Percentiles rank a stretch among this genome's conserved stretches.
Conservation (phyloP, 148 eudicot species). For the Arbutus unedo region DNA sequence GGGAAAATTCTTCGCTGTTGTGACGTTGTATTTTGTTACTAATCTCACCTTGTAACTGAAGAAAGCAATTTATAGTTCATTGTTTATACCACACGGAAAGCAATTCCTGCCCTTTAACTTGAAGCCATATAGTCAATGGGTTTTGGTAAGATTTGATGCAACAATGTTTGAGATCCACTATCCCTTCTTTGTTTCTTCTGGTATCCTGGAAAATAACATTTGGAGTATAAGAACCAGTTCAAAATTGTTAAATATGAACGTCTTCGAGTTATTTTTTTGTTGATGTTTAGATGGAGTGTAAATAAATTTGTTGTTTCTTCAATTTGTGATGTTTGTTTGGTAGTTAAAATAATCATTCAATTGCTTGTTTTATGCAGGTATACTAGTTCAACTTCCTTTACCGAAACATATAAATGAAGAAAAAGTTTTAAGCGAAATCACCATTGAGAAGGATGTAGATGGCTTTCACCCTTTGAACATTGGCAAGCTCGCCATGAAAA, state of each 20-base stretch:
- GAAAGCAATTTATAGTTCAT: too few relatives aligned
- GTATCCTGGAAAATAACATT: not conserved
- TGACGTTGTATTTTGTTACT: not conserved
- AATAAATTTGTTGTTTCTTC: conserved; percentile 10
- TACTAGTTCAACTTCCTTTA: conserved; percentile 95
- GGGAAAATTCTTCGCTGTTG: not conserved
- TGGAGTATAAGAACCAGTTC: not conserved
- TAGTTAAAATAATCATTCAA: not conserved
- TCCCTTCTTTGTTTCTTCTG: not conserved
- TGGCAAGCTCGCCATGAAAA: conserved; percentile 99
- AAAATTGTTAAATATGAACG: not conserved
- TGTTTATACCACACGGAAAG: not conserved
- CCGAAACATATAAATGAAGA: conserved; percentile 97
- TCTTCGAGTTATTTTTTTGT: not conserved
- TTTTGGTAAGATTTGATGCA: not conserved
- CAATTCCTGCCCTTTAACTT: not conserved
- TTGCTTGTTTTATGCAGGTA: conserved; percentile 46
- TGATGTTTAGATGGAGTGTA: not conserved
- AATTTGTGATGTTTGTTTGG: not conserved
- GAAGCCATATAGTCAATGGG: not conserved
- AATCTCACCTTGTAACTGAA: not conserved
- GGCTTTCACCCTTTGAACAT: conserved; percentile 99
- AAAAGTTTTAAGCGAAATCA: conserved; percentile 68
- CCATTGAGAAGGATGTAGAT: conserved; percentile 94
- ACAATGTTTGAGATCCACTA: not conserved